phyloP scores from a whole-genome alignment of 208 protist species.

The Leishmania aethiopica region DNA sequence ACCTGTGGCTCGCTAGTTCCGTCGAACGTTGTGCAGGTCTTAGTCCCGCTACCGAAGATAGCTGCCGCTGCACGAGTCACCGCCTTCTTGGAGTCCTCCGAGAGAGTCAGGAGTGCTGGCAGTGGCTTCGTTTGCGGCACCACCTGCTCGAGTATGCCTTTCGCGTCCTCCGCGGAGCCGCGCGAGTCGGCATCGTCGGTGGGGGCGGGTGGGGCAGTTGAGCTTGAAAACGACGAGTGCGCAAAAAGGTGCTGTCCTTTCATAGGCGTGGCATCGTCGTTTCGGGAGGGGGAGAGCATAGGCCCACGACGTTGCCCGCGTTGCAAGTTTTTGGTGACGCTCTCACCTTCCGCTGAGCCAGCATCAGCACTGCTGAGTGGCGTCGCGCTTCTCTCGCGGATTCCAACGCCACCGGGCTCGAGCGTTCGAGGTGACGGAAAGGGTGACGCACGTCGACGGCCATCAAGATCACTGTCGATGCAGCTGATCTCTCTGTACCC shows the following conservation, averaged over 20 bases:
- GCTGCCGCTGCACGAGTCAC: neutral
- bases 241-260: neutral
- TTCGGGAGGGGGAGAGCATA: constrained; percentile 4
- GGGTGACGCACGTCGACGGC: neutral
- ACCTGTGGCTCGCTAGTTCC: neutral
- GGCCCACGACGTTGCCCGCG: neutral
- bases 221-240: neutral
- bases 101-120: neutral
- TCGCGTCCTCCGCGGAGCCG: too few relatives aligned
- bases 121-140: neutral
- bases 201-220: neutral
- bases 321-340: neutral
- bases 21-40: too few relatives aligned
- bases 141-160: neutral
- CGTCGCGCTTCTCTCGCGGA: neutral
- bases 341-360: neutral
- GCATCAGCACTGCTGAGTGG: neutral
- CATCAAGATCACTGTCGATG: neutral
- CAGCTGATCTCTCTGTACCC: neutral
- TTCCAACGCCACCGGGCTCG: neutral
- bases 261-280: neutral
- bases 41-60: neutral
- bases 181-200: neutral
- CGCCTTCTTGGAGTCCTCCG: neutral
- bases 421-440: neutral